These are phyloP conservation scores for Cryptosporidium canis DNA, from an alignment of 169 alveolate genomes.

Conservation along the genomic window DNA sequence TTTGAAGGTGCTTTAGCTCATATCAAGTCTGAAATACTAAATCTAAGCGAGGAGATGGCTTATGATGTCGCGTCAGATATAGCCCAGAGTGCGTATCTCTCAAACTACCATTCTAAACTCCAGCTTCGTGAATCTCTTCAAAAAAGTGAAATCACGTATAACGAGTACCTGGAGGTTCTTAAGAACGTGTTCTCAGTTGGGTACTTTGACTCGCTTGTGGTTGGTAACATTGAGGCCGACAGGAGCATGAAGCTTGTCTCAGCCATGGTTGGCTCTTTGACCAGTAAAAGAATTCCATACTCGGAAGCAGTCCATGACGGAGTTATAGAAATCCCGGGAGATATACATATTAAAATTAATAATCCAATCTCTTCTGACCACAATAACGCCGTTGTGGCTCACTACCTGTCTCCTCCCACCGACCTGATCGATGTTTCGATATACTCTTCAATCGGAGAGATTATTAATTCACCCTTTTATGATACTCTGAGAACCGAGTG, in stretches of 20 bases:
- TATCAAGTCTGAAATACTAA: constrained; percentile 22
- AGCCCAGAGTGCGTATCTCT: constrained; percentile 42
- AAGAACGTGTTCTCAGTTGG: constrained; percentile 3
- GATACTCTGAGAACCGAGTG: constrained; percentile 59
- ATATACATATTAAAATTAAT: constrained; percentile 12
- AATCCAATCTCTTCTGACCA: constrained; percentile 50
- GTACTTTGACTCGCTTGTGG: constrained; percentile 41
- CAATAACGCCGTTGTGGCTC: constrained; percentile 64
- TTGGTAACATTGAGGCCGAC: constrained; percentile 30
- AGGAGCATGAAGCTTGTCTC: neutral
- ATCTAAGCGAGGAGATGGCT: constrained; percentile 44
- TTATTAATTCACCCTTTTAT: constrained; percentile 35
- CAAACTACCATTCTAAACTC: constrained; percentile 45
- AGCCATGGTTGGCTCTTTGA: neutral
- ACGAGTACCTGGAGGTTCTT: neutral
- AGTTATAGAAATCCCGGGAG: neutral
- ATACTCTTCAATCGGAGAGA: constrained; percentile 47
- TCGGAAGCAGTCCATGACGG: constrained; percentile 44
- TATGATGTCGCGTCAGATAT: constrained; percentile 56
- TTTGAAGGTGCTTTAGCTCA: constrained; percentile 15
- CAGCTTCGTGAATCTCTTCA: constrained; percentile 33
- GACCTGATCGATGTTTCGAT: constrained; percentile 46
- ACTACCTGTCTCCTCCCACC: constrained; percentile 30
- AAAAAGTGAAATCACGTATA: constrained; percentile 8
- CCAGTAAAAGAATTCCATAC: neutral